Conservation (phyloP, 768 basidiomycete species). For the Epithele typhae region DNA sequence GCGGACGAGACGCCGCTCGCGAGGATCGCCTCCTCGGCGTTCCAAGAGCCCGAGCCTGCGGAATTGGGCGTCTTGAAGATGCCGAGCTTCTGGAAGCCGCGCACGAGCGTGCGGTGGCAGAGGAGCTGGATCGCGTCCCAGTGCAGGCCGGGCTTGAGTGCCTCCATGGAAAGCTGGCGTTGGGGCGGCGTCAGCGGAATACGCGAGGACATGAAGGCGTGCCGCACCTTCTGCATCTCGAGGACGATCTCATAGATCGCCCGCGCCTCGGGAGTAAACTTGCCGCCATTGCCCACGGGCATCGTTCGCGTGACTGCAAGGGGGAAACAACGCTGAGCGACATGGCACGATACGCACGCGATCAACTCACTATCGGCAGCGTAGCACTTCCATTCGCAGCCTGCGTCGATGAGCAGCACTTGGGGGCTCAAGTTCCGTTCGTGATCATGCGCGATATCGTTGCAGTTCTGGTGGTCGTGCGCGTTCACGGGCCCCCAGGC, state of each 20-base stretch:
- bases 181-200: not conserved
- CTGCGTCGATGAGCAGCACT: slow-evolving; percentile 90
- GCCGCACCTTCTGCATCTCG: slow-evolving; percentile 78
- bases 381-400: slow-evolving; percentile 81
- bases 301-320: slow-evolving; percentile 70
- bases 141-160: slow-evolving; percentile 72
- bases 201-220: not conserved
- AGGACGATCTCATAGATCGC: slow-evolving; percentile 86
- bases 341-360: not conserved
- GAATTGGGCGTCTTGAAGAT: slow-evolving; percentile 68
- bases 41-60: slow-evolving; percentile 49
- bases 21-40: slow-evolving; percentile 65
- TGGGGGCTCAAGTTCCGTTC: slow-evolving; percentile 49
- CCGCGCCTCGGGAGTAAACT: slow-evolving; percentile 75
- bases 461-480: slow-evolving; percentile 51
- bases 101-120: slow-evolving; percentile 78
- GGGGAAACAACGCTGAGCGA: not conserved
- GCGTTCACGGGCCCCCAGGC: slow-evolving; percentile 73
- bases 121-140: slow-evolving; percentile 88
- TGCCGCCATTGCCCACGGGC: slow-evolving; percentile 92
- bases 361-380: slow-evolving; percentile 52
- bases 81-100: slow-evolving; percentile 77
- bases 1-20: slow-evolving; percentile 73
- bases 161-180: slow-evolving; percentile 59
- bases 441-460: slow-evolving; percentile 38